A percentile compares a stretch with the other conserved stretches of the same genome.
These are phyloP conservation scores for Viridothelium virens DNA, from an alignment of 495 filamentous ascomycete genomes.

Conservation along the genomic window DNA sequence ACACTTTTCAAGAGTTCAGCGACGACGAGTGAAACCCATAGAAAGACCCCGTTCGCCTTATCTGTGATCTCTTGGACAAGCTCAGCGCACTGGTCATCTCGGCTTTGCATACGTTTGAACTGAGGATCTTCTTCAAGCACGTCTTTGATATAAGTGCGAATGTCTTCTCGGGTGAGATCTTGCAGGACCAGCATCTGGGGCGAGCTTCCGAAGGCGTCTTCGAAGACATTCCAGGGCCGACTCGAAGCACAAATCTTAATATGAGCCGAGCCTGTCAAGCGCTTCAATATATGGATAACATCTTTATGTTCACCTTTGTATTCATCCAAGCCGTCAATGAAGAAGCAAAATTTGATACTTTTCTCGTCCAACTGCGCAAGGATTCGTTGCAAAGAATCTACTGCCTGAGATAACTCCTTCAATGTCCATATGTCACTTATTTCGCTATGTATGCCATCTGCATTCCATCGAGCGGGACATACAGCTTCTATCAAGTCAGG, in stretches of 20 bases:
- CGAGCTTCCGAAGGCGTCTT: constrained; percentile 32
- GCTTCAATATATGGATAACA: constrained; percentile 6
- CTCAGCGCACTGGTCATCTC: constrained; percentile 1
- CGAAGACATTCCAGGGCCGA: constrained; percentile 42
- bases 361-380: neutral
- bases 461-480: constrained; percentile 17
- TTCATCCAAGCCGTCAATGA: constrained; percentile 38
- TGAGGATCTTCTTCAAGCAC: constrained; percentile 15
- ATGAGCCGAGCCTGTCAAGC: constrained; percentile 15
- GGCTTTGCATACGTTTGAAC: neutral
- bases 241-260: constrained; percentile 47
- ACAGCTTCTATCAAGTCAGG: constrained; percentile 23
- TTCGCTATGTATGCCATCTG: constrained; percentile 22
- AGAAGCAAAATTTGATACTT: constrained; percentile 37
- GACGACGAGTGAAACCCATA: constrained; percentile 13
- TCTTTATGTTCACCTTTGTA: constrained; percentile 13
- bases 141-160: constrained; percentile 27
- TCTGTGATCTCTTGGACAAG: constrained; percentile 9
- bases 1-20: constrained; percentile 12
- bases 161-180: constrained; percentile 30
- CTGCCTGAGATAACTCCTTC: constrained; percentile 4
- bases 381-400: neutral
- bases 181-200: constrained; percentile 21
- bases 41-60: constrained; percentile 14
- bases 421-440: neutral